Evolutionary conservation across 768 basidiomycete species (phyloP).

Genomic region (Kwoniella botswanensis): DNA sequence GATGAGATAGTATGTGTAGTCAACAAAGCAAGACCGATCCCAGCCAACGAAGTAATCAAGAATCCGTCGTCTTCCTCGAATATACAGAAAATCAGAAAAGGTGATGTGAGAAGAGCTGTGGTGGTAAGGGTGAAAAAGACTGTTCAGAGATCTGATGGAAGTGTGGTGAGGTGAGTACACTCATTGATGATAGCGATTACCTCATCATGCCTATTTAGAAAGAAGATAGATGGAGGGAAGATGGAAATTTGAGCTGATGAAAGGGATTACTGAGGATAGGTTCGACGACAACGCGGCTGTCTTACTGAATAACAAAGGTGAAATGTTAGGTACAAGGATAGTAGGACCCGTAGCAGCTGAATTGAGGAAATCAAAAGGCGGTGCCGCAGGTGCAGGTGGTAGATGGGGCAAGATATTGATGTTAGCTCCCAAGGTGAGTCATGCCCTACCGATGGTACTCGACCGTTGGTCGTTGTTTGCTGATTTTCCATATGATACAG

Average conservation of each 20-base stretch:
- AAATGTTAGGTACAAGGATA: constrained; percentile 90
- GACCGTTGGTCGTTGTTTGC: background rate
- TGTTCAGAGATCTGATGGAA: constrained; percentile 83
- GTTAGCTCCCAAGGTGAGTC: constrained; percentile 81
- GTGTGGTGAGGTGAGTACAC: constrained; percentile 65
- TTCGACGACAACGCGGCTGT: constrained; percentile 98
- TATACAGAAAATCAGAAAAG: constrained; percentile 86
- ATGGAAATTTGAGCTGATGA: constrained; percentile 12
- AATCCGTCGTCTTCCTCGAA: constrained; percentile 58
- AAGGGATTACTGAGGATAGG: constrained; percentile 19
- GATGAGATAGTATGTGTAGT: constrained; percentile 97
- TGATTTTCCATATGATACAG: too few relatives aligned
- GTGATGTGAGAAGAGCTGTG: constrained; percentile 93
- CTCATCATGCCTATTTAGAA: background rate
- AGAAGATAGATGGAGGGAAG: background rate
- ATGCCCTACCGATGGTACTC: background rate
- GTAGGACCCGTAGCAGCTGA: constrained; percentile 92
- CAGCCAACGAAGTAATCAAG: constrained; percentile 41
- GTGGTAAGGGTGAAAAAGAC: constrained; percentile 91
- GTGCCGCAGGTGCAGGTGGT: constrained; percentile 49
- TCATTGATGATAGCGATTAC: background rate
- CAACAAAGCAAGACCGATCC: constrained; percentile 82
- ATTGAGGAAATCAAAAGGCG: constrained; percentile 72
- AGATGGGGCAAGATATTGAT: constrained; percentile 92
- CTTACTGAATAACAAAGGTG: constrained; percentile 86